These are phyloP conservation scores for Zasmidium angulare DNA, from an alignment of 2,329 filamentous ascomycete species.

Conservation along the genomic window DNA sequence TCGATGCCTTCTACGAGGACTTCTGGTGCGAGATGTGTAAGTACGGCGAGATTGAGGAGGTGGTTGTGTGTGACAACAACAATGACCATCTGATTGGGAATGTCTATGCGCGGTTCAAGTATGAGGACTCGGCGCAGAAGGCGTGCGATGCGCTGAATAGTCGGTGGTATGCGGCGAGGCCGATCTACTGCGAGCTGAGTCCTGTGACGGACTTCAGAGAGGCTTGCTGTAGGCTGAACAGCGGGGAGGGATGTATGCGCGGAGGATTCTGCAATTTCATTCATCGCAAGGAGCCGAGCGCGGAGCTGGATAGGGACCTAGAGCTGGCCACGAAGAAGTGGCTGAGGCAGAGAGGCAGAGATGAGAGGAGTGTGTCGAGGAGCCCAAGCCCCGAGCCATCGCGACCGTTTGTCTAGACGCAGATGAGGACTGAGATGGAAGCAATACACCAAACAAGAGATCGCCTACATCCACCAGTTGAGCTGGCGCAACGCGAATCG, in stretches of 20 bases:
- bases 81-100: slow-evolving; percentile 99
- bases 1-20: slow-evolving; percentile 99
- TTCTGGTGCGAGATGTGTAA: slow-evolving; percentile 99
- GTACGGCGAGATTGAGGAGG: slow-evolving; percentile 94
- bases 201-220: slow-evolving; percentile 98
- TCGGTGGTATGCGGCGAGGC: slow-evolving; percentile 94
- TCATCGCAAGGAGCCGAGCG: slow-evolving; percentile 88
- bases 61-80: slow-evolving; percentile 99
- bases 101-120: slow-evolving; percentile 99
- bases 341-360: slow-evolving; percentile 79
- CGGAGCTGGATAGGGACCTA: slow-evolving; percentile 86
- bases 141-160: slow-evolving; percentile 93
- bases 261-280: slow-evolving; percentile 99
- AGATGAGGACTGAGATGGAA: not conserved
- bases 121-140: slow-evolving; percentile 91
- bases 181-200: slow-evolving; percentile 96
- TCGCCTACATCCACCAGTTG: too few species aligned
- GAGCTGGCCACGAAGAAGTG: slow-evolving; percentile 93
- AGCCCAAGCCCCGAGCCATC: slow-evolving; percentile 86
- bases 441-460: not conserved
- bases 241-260: slow-evolving; percentile 89
- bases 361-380: slow-evolving; percentile 76
- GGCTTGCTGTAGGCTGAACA: slow-evolving; percentile 92
- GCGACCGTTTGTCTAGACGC: slow-evolving; percentile 56
- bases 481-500: too few species aligned